Evolutionary conservation across 306 rosid genomes (phyloP), one percentile per base, ranked within the genome.

Genomic region (Urtica urens): DNA sequence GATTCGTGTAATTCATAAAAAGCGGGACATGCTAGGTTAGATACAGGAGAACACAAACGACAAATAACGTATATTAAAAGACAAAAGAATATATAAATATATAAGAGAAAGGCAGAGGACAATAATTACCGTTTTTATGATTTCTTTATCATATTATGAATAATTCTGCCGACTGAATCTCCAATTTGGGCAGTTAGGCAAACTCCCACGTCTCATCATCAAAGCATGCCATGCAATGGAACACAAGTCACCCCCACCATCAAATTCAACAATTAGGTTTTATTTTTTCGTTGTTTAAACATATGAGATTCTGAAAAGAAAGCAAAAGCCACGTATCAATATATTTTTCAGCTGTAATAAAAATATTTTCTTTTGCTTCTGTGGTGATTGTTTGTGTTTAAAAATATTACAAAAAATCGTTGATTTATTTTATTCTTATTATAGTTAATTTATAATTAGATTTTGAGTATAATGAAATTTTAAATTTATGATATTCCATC

Each of bases 151-250:
- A 24, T 25, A 25, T 49, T 1, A 30, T 30, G 13, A 47, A 14
- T 47, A 26, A 6, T 25, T 12, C 39, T 10, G 55, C 38, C 55
- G 38, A 49, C 55, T 49, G 38, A 28, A 49, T 49, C 52, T 46
- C 24, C 21, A 17, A 29, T 46, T 46, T 28, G 40, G 54, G 54
- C 38, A 28, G 54, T 29, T 49, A 49, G 54, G 40, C 54, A 19
- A 49, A 49, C 39, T 39, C 39, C 55, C 54, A 49, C 39, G 38
- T 49, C 55, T 49, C 55, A 28, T 49, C 18, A 27, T 22, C 19
- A 18, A 28, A 49, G 28, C 22, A 49, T 49, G 55, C 38, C 27
- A 49, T 34, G n/a, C 16, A 46, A 24, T 18, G 16, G 39, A 28
- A 27, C 40, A 29, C 23, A 16, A 3, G 6, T 21, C n/a, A 35